phyloP scores from a whole-genome alignment of 2,329 filamentous ascomycete species.

The Domatiomyces globalis region DNA sequence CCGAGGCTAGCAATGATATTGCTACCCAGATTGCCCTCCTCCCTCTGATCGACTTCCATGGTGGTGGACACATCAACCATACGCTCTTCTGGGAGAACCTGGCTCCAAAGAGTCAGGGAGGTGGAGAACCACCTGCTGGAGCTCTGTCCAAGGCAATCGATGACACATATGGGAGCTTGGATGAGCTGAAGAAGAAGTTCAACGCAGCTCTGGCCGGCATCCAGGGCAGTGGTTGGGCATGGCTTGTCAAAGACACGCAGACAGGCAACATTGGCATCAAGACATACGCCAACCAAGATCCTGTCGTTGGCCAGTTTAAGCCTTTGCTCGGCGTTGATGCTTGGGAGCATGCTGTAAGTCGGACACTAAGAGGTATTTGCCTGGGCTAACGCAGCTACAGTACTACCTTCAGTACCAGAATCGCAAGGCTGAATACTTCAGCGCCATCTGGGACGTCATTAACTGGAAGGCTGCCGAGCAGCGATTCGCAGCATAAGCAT shows the following conservation, averaged over 20 bases:
- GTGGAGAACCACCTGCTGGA: slow-evolving; percentile 48
- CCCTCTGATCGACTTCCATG: slow-evolving; percentile 68
- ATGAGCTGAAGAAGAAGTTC: slow-evolving; percentile 48
- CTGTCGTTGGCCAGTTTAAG: slow-evolving; percentile 66
- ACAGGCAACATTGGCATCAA: slow-evolving; percentile 43
- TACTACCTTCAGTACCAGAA: slow-evolving; percentile 78
- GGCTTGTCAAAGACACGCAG: slow-evolving; percentile 48
- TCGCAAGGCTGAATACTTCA: slow-evolving; percentile 92
- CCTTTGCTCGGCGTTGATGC: slow-evolving; percentile 83
- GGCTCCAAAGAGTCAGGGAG: slow-evolving; percentile 46
- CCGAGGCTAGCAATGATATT: slow-evolving; percentile 44
- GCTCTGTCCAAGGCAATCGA: slow-evolving; percentile 45
- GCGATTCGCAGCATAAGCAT: slow-evolving; percentile 35
- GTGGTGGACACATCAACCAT: slow-evolving; percentile 87
- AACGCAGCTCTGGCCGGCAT: slow-evolving; percentile 50
- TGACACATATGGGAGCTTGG: slow-evolving; percentile 43
- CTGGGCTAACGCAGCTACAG: slow-evolving; percentile 1
- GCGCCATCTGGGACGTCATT: slow-evolving; percentile 82
- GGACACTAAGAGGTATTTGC: background rate
- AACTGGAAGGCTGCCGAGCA: slow-evolving; percentile 87
- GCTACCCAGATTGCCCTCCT: slow-evolving; percentile 53
- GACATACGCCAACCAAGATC: slow-evolving; percentile 74
- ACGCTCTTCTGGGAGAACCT: slow-evolving; percentile 70
- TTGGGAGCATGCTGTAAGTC: slow-evolving; percentile 64
- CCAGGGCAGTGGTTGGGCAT: slow-evolving; percentile 52